Conservation (phyloP, 2,329 filamentous ascomycete species). For the Aspergillus persii region DNA sequence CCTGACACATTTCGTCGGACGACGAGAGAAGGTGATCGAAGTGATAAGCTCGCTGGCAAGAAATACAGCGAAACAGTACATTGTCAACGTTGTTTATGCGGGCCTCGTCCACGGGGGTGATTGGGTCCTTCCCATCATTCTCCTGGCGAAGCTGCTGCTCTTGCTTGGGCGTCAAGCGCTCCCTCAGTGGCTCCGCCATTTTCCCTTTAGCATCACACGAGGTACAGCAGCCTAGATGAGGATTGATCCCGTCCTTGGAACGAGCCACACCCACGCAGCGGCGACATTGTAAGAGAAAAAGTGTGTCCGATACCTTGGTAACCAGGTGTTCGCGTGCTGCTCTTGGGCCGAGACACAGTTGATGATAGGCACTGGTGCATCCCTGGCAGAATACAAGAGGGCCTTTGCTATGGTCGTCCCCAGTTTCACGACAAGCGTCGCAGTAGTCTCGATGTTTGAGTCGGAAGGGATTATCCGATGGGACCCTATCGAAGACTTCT, state of each 20-base stretch:
- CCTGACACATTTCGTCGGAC: constrained; percentile 56
- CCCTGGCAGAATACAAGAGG: constrained; percentile 85
- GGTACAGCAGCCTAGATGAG: constrained; percentile 70
- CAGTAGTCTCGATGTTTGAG: constrained; percentile 68
- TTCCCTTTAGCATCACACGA: constrained; percentile 63
- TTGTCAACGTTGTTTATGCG: constrained; percentile 73
- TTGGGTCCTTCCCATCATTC: constrained; percentile 75
- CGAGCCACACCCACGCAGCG: constrained; percentile 70
- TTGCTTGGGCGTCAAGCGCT: constrained; percentile 69
- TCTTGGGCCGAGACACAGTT: constrained; percentile 73
- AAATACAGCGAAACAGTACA: constrained; percentile 77
- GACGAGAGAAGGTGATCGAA: constrained; percentile 71
- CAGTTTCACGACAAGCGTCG: constrained; percentile 64
- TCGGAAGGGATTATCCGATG: constrained; percentile 65
- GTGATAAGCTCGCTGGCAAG: constrained; percentile 78
- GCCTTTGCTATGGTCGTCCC: constrained; percentile 59
- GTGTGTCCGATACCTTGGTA: constrained; percentile 73
- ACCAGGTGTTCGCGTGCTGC: constrained; percentile 77
- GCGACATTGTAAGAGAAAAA: constrained; percentile 87
- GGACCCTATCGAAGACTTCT: constrained; percentile 68
- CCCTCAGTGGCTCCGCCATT: constrained; percentile 73
- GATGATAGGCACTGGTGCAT: constrained; percentile 81
- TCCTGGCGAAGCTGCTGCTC: constrained; percentile 80
- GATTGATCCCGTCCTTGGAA: constrained; percentile 68
- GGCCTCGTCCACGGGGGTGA: constrained; percentile 59